phyloP scores from a whole-genome alignment of 2,329 filamentous ascomycete species.

The Pseudopyricularia javanii region DNA sequence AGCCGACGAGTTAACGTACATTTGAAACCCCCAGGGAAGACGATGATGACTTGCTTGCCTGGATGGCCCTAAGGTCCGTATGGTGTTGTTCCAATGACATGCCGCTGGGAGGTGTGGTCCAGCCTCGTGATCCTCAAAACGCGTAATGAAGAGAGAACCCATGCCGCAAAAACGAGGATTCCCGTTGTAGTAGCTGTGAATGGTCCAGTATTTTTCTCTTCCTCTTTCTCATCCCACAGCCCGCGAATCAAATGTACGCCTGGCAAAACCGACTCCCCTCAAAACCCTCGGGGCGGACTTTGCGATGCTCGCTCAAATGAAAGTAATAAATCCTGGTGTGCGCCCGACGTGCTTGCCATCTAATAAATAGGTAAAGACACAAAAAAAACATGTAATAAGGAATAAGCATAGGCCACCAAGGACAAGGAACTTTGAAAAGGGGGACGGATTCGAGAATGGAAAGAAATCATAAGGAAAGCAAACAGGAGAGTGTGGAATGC shows the following conservation, averaged over 20 bases:
- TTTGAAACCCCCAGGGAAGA: slow-evolving; percentile 46
- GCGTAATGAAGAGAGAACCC: slow-evolving; percentile 1
- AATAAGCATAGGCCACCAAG: slow-evolving; percentile 4
- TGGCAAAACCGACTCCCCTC: slow-evolving; percentile 2
- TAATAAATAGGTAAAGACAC: background rate
- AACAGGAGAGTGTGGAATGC: background rate
- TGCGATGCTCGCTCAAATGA: slow-evolving; percentile 12
- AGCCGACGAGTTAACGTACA: slow-evolving; percentile 52
- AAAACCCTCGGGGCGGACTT: slow-evolving; percentile 6
- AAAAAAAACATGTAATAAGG: slow-evolving; percentile 4
- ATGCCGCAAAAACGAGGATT: slow-evolving; percentile 5
- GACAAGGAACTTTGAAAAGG: slow-evolving; percentile 1
- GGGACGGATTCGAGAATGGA: background rate
- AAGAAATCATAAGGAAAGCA: background rate
- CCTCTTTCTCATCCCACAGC: background rate
- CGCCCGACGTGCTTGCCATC: background rate
- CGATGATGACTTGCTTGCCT: slow-evolving; percentile 59
- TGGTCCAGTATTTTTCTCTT: background rate
- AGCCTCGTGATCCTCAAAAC: slow-evolving; percentile 8
- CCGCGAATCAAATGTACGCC: slow-evolving; percentile 1
- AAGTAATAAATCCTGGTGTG: slow-evolving; percentile 4
- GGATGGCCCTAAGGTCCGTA: slow-evolving; percentile 18
- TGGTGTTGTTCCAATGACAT: slow-evolving; percentile 14
- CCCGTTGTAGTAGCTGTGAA: background rate
- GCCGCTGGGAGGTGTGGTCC: slow-evolving; percentile 5